Evolutionary conservation across 371 early-diverging fungal genomes (phyloP).

Genomic region (Blastocladiella emersonii): DNA sequence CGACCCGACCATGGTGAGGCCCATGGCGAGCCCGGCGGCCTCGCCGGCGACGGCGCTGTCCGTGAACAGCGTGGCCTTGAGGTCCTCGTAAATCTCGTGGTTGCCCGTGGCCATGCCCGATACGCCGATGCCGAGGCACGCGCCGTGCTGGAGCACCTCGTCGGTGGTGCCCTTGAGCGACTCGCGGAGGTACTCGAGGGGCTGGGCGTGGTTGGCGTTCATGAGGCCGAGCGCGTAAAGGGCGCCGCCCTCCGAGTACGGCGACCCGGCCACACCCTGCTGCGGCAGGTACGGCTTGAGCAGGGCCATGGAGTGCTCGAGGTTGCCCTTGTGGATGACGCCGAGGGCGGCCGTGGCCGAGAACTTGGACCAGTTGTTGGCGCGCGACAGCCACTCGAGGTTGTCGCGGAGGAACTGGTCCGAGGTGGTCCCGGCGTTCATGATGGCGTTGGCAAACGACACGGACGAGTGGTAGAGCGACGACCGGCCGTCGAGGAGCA

Average conservation of each 20-base stretch:
- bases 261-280: constrained; percentile 64
- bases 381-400: constrained; percentile 92
- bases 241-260: constrained; percentile 95
- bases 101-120: constrained; percentile 89
- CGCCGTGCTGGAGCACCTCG: constrained; percentile 95
- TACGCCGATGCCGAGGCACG: constrained; percentile 91
- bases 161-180: constrained; percentile 63
- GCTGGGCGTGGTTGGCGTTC: constrained; percentile 81
- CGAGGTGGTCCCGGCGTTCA: constrained; percentile 96
- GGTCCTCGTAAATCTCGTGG: constrained; percentile 62
- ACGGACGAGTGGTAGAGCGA: constrained; percentile 89
- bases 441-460: constrained; percentile 94
- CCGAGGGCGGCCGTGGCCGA: constrained; percentile 97
- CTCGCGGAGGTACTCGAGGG: constrained; percentile 64
- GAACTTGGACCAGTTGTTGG: constrained; percentile 98
- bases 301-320: constrained; percentile 66
- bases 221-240: constrained; percentile 96
- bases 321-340: constrained; percentile 96
- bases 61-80: constrained; percentile 71
- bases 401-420: constrained; percentile 97
- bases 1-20: constrained; percentile 92
- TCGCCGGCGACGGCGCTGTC: constrained; percentile 96
- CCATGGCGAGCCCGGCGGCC: constrained; percentile 95
- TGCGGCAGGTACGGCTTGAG: constrained; percentile 89
- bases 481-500: constrained; percentile 74